Evolutionary conservation across 495 filamentous ascomycete species (phyloP), one percentile per base, ranked within the genome.

Genomic region (Penicillium cosmopolitanum): DNA sequence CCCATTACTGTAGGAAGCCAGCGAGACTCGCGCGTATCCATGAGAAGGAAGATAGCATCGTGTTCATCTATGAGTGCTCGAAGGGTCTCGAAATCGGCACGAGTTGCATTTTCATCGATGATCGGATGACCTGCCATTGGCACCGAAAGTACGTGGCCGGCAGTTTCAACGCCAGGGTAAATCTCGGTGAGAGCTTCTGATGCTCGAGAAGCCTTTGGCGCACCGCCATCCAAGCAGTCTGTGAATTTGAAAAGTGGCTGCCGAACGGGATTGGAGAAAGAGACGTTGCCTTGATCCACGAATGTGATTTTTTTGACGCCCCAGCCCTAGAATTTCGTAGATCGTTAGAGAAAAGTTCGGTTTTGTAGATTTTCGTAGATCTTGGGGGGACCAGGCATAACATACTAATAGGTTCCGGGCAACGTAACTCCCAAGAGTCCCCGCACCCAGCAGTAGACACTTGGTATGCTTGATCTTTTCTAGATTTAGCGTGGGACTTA

Each of bases 1-100:
- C 90, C 95, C 90, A 98, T 97, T 9, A 98, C 86, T 0, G 93
- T 98, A n/a, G 95, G 95, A 50, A 98, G 75, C 95, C 95, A 98
- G 60, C 95, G 81, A 47, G 89, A 93, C 73, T 98, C 95, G 56
- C 95, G 82, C 7, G 92, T 96, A 63, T 98, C 95, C 94, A 97
- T 97, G 5, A 98, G 82, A 35, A 98, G 81, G 72, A 98, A 98
- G 18, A 98, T 87, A 25, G 82, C 94, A 72, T 98, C 95, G 67
- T 98, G 95, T 13, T 88, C 83, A 62, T 96, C 85, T 55, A 98
- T 86, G 5, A 98, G 73, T 47, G 82, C 75, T 58, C 89, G 80
- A 5, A 98, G 78, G 38, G 80, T 82, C 56, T 89, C 85, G 64
- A 91, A 98, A 40, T 97, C 91, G 0, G 73, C 73, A 66, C 85